These are phyloP conservation scores for Cladophialophora immunda DNA, from an alignment of 2,329 filamentous ascomycete genomes.

Conservation along the genomic window DNA sequence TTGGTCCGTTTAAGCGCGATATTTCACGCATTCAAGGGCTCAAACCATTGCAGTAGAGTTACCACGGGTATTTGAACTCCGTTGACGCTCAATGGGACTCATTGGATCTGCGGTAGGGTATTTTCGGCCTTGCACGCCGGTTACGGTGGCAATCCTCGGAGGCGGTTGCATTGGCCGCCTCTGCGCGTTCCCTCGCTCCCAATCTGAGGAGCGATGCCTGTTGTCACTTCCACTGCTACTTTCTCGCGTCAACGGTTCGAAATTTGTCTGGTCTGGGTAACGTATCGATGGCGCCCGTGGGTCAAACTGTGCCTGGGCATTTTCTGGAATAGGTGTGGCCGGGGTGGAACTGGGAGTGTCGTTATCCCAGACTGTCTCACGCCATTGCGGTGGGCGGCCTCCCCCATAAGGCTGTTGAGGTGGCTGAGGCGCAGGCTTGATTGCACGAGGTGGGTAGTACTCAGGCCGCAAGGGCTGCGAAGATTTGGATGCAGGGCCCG, in stretches of 20 bases:
- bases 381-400: conserved; percentile 30
- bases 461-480: conserved; percentile 35
- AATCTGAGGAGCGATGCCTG: conserved; percentile 33
- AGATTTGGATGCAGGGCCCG: conserved; percentile 20
- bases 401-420: conserved; percentile 24
- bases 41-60: conserved; percentile 30
- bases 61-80: conserved; percentile 31
- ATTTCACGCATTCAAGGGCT: conserved; percentile 1
- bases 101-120: conserved; percentile 37
- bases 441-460: conserved; percentile 33
- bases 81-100: conserved; percentile 35
- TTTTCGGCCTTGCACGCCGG: conserved; percentile 39
- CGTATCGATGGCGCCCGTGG: conserved; percentile 32
- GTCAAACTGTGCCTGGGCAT: conserved; percentile 28
- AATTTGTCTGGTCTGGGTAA: conserved; percentile 28
- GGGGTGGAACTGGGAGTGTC: conserved; percentile 23
- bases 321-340: conserved; percentile 14
- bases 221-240: conserved; percentile 38
- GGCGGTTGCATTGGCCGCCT: conserved; percentile 21
- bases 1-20: background rate
- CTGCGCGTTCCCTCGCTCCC: conserved; percentile 30
- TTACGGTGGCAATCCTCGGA: conserved; percentile 35
- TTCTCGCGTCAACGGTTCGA: conserved; percentile 33
- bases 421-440: conserved; percentile 26
- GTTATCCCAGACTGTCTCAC: conserved; percentile 32